Conservation (phyloP, 148 eudicot species). For the Silene conica region DNA sequence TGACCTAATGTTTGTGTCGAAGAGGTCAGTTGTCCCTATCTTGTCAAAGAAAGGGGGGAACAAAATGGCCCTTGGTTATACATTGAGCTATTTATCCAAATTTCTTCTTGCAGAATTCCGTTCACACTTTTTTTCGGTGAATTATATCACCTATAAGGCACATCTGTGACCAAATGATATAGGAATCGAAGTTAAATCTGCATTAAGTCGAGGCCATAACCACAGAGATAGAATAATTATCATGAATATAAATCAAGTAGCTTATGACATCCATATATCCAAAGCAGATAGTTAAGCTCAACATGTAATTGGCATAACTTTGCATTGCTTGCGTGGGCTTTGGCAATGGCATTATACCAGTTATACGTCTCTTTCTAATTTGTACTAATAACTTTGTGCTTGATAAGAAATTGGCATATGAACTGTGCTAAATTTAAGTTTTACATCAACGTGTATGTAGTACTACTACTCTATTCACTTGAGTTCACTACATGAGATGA, state of each 20-base stretch:
- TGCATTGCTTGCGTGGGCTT: too few relatives aligned
- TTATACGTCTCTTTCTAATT: not conserved
- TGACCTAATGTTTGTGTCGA: slow-evolving; percentile 12
- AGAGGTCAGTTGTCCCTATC: slow-evolving; percentile 27
- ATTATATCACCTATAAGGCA: slow-evolving; percentile 4
- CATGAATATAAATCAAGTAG: not conserved
- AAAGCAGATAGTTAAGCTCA: not conserved
- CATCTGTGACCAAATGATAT: slow-evolving; percentile 5
- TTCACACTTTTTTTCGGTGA: not conserved
- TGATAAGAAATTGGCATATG: too few relatives aligned
- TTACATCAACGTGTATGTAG: too few relatives aligned
- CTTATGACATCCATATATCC: slow-evolving; percentile 2
- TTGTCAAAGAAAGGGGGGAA: slow-evolving; percentile 21
- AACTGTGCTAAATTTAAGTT: too few relatives aligned
- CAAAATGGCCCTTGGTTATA: slow-evolving; percentile 25
- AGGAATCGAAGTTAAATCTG: slow-evolving; percentile 14
- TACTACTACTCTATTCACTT: too few relatives aligned
- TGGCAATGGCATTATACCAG: too few relatives aligned
- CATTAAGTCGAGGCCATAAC: slow-evolving; percentile 8
- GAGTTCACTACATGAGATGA: too few relatives aligned
- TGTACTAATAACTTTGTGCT: not conserved
- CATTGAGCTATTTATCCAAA: slow-evolving; percentile 25
- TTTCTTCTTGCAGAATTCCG: not conserved
- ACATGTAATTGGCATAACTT: not conserved
- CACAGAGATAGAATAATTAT: slow-evolving; percentile 10